Evolutionary conservation across 441 rosid species (phyloP).

Genomic region (Pelargonium australe): DNA sequence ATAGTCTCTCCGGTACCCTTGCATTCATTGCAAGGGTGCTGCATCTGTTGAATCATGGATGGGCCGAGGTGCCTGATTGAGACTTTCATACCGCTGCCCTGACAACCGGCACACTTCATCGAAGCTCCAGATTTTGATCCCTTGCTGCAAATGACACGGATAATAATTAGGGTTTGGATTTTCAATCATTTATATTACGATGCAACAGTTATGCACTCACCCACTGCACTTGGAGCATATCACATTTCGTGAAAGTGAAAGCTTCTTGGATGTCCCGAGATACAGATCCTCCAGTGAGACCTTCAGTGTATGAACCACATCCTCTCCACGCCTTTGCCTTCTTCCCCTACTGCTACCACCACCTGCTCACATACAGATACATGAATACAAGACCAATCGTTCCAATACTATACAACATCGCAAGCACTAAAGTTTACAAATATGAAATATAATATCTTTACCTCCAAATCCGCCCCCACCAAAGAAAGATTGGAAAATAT

Average conservation of each 20-base stretch:
- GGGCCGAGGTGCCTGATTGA: slow-evolving; percentile 86
- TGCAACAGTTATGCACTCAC: slow-evolving; percentile 28
- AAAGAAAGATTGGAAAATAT: slow-evolving; percentile 86
- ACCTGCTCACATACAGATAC: slow-evolving; percentile 23
- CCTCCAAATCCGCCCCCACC: slow-evolving; percentile 44
- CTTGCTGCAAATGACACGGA: slow-evolving; percentile 49
- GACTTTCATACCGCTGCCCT: slow-evolving; percentile 79
- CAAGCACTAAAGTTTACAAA: neutral
- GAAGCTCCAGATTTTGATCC: slow-evolving; percentile 92
- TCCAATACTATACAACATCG: slow-evolving; percentile 5
- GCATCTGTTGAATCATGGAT: slow-evolving; percentile 93
- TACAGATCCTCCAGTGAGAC: slow-evolving; percentile 80
- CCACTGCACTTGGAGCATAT: slow-evolving; percentile 86
- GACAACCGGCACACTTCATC: slow-evolving; percentile 58
- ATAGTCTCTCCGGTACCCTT: slow-evolving; percentile 93
- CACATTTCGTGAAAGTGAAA: slow-evolving; percentile 20
- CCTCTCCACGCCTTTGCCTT: slow-evolving; percentile 88
- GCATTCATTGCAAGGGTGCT: slow-evolving; percentile 81
- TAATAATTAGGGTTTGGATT: too few species aligned
- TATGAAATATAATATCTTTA: neutral
- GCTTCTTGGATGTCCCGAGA: slow-evolving; percentile 73
- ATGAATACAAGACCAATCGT: neutral
- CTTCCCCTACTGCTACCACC: slow-evolving; percentile 68
- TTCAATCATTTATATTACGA: too few species aligned
- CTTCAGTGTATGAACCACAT: slow-evolving; percentile 78